These are phyloP conservation scores for Acephala macrosclerotiorum DNA, from an alignment of 2,329 filamentous ascomycete genomes.

Conservation along the genomic window DNA sequence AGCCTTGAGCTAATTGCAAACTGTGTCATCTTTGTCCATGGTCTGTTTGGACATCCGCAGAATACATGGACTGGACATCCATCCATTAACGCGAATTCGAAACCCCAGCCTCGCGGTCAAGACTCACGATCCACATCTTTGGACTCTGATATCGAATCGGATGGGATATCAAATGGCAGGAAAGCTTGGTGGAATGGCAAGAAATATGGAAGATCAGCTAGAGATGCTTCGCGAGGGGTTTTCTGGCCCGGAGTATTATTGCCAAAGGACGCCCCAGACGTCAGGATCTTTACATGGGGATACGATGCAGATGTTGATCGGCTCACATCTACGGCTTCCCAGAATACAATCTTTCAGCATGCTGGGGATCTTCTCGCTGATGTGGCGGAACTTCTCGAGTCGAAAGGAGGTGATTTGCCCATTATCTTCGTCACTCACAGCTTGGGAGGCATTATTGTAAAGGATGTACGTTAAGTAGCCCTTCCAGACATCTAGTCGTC, in stretches of 20 bases:
- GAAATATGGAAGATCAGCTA: background rate
- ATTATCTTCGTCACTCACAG: slow-evolving; percentile 21
- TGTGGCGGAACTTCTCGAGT: slow-evolving; percentile 6
- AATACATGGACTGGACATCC: slow-evolving; percentile 9
- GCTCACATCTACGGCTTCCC: background rate
- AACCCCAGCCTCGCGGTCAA: too few species aligned
- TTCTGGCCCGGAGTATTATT: slow-evolving; percentile 8
- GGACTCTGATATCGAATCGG: too few species aligned
- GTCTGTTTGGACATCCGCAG: slow-evolving; percentile 12
- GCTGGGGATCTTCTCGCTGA: slow-evolving; percentile 12
- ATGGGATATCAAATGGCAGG: too few species aligned
- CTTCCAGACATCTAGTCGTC: too few species aligned
- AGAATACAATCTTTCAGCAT: slow-evolving; percentile 11
- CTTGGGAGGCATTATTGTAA: slow-evolving; percentile 19
- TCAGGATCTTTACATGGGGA: slow-evolving; percentile 7
- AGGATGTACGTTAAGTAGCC: slow-evolving; percentile 14
- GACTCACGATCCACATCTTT: too few species aligned
- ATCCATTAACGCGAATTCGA: too few species aligned
- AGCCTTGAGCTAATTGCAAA: too few species aligned
- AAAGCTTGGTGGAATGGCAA: too few species aligned
- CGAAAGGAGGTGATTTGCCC: slow-evolving; percentile 1
- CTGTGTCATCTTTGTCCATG: slow-evolving; percentile 17
- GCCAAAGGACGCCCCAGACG: background rate
- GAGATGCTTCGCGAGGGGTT: background rate
- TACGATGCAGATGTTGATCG: slow-evolving; percentile 17